Percentiles rank a stretch among this genome's conserved stretches.
Conservation (phyloP, 2,329 filamentous ascomycete genomes). For the Clonostachys rhizophaga region DNA sequence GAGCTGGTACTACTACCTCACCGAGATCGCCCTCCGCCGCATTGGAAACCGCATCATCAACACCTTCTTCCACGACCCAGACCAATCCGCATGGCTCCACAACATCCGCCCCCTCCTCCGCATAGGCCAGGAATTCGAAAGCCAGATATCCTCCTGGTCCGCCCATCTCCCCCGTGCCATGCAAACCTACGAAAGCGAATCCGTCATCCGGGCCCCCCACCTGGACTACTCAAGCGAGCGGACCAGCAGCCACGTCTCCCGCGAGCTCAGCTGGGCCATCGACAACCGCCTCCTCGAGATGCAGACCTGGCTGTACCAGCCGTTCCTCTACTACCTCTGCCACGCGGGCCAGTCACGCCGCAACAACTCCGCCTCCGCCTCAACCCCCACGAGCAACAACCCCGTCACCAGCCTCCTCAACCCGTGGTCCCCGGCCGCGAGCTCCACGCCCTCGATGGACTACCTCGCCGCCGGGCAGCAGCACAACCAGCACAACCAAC, state of each 20-base stretch:
- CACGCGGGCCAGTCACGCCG: slow-evolving; percentile 3
- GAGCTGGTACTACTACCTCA: slow-evolving; percentile 37
- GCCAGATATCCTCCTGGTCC: slow-evolving; percentile 13
- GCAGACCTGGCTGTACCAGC: slow-evolving; percentile 12
- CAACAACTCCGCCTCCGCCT: not conserved
- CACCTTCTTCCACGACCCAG: slow-evolving; percentile 8
- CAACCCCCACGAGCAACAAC: not conserved
- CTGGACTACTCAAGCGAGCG: slow-evolving; percentile 4
- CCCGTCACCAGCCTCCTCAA: slow-evolving; percentile 9
- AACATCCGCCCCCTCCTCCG: slow-evolving; percentile 9
- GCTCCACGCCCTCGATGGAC: not conserved
- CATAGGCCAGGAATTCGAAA: slow-evolving; percentile 13
- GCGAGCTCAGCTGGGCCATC: slow-evolving; percentile 12
- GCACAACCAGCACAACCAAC: not conserved
- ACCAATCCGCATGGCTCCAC: slow-evolving; percentile 5
- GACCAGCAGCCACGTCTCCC: slow-evolving; percentile 7
- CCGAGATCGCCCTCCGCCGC: slow-evolving; percentile 32
- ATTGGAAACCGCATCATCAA: slow-evolving; percentile 33
- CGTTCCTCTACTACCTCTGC: slow-evolving; percentile 10
- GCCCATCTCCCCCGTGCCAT: slow-evolving; percentile 9
- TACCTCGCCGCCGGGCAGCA: not conserved
- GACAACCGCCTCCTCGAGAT: slow-evolving; percentile 13
- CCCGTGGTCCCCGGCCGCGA: slow-evolving; percentile 4
- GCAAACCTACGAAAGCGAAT: slow-evolving; percentile 8
- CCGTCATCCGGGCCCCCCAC: slow-evolving; percentile 7